These are phyloP conservation scores for Macrophomina phaseolina DNA, from an alignment of 2,329 filamentous ascomycete genomes.

Conservation along the genomic window DNA sequence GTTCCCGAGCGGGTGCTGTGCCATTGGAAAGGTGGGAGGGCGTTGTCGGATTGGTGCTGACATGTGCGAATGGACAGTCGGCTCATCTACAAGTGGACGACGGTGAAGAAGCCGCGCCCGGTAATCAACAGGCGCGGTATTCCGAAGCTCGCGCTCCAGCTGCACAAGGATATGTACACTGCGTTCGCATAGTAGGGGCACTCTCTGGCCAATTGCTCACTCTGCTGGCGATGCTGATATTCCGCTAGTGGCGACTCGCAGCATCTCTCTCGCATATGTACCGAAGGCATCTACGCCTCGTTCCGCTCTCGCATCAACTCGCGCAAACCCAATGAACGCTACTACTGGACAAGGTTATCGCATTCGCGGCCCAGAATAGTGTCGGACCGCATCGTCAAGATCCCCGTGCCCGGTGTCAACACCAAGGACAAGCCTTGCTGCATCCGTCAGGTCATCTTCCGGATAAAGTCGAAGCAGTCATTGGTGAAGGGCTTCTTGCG, in stretches of 20 bases:
- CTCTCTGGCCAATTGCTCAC: neutral
- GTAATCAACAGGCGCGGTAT: constrained; percentile 45
- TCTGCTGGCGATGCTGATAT: neutral
- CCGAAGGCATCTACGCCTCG: constrained; percentile 56
- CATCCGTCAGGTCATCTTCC: constrained; percentile 66
- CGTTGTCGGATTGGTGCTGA: constrained; percentile 24
- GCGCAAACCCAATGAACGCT: constrained; percentile 55
- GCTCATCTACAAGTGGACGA: constrained; percentile 29
- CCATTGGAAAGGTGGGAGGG: neutral
- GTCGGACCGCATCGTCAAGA: constrained; percentile 59
- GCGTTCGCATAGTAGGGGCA: constrained; percentile 58
- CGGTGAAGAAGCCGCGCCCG: constrained; percentile 40
- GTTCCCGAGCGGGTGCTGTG: neutral
- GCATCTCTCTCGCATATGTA: constrained; percentile 52
- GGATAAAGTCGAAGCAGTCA: constrained; percentile 62
- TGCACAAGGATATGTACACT: constrained; percentile 67
- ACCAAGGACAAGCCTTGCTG: constrained; percentile 37
- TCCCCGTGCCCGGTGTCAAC: constrained; percentile 47
- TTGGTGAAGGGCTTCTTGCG: constrained; percentile 12
- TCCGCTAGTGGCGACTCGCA: constrained; percentile 6
- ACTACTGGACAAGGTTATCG: constrained; percentile 48
- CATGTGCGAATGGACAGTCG: constrained; percentile 8
- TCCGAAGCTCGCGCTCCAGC: constrained; percentile 60
- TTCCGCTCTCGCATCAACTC: constrained; percentile 61
- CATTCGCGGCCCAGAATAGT: constrained; percentile 56